These are phyloP conservation scores for Spathaspora sp. DNA, from an alignment of 805 yeast species.

Conservation along the genomic window DNA sequence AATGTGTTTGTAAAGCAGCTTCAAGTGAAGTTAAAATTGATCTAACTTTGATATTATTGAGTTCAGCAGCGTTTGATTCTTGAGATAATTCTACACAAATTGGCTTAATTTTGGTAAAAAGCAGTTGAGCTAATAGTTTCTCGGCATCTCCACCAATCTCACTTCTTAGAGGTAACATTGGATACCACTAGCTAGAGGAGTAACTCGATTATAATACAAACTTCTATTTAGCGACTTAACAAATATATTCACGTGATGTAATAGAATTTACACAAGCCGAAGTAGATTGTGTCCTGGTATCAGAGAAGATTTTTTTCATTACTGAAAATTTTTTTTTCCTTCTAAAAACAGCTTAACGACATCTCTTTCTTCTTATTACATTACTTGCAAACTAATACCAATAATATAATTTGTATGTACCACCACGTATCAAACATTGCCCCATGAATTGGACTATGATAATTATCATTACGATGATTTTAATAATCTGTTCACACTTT, in stretches of 20 bases:
- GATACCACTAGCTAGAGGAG: not conserved
- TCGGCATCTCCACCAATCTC: not conserved
- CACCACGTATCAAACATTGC: not conserved
- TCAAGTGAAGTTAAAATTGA: constrained; percentile 4
- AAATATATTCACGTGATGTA: not conserved
- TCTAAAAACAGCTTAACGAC: not conserved
- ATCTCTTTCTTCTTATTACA: not conserved
- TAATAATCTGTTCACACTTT: not conserved
- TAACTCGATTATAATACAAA: not conserved
- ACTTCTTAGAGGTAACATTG: not conserved
- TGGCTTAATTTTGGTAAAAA: constrained; percentile 28
- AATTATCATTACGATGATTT: not conserved
- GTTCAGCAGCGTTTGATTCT: constrained; percentile 13
- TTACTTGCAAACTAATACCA: not conserved
- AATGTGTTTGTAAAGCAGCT: not conserved
- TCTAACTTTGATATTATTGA: constrained; percentile 3
- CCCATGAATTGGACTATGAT: not conserved
- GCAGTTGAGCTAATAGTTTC: constrained; percentile 17
- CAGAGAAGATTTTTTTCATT: not conserved
- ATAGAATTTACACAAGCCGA: not conserved
- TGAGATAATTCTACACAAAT: constrained; percentile 26
- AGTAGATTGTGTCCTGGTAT: not conserved
- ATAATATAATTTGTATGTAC: not conserved
- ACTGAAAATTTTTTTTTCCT: not conserved
- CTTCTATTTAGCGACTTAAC: too few relatives aligned